These are phyloP conservation scores for Pyrenophora teres DNA, from an alignment of 2,329 filamentous ascomycete species.

Conservation along the genomic window DNA sequence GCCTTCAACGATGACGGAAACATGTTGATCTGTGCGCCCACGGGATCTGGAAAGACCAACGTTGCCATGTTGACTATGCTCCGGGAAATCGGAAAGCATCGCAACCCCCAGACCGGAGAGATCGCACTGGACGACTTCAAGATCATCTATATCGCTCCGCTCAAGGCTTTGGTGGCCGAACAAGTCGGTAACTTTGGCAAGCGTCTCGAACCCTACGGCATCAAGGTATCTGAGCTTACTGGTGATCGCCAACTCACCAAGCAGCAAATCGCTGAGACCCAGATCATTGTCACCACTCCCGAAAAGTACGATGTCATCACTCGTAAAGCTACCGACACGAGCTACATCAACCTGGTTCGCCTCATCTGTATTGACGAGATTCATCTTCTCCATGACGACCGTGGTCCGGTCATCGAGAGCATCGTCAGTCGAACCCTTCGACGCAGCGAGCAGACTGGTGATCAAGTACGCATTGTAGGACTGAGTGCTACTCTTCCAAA, in stretches of 20 bases:
- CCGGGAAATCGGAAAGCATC: slow-evolving; percentile 93
- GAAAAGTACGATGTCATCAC: slow-evolving; percentile 99
- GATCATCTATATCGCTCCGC: slow-evolving; percentile 94
- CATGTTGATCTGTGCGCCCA: slow-evolving; percentile 96
- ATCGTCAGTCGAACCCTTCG: slow-evolving; percentile 95
- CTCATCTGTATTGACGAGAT: slow-evolving; percentile 98
- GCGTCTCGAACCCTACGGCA: slow-evolving; percentile 85
- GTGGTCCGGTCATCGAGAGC: slow-evolving; percentile 94
- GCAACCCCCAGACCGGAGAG: slow-evolving; percentile 85
- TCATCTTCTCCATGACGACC: slow-evolving; percentile 94
- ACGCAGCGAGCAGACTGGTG: slow-evolving; percentile 89
- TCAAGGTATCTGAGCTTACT: slow-evolving; percentile 92
- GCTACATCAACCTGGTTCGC: slow-evolving; percentile 95
- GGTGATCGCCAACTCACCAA: slow-evolving; percentile 98
- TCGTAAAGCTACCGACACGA: slow-evolving; percentile 92
- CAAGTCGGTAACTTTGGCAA: slow-evolving; percentile 98
- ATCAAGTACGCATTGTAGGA: slow-evolving; percentile 88
- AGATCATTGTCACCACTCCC: slow-evolving; percentile 96
- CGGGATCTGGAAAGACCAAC: slow-evolving; percentile 97
- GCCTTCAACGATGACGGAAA: slow-evolving; percentile 95
- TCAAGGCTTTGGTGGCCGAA: slow-evolving; percentile 95
- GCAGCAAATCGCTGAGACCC: slow-evolving; percentile 96
- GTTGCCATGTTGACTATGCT: slow-evolving; percentile 97
- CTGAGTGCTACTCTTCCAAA: slow-evolving; percentile 95
- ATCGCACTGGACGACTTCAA: slow-evolving; percentile 97